phyloP scores from a whole-genome alignment of 2,329 filamentous ascomycete species.

The Fusarium buxicola region DNA sequence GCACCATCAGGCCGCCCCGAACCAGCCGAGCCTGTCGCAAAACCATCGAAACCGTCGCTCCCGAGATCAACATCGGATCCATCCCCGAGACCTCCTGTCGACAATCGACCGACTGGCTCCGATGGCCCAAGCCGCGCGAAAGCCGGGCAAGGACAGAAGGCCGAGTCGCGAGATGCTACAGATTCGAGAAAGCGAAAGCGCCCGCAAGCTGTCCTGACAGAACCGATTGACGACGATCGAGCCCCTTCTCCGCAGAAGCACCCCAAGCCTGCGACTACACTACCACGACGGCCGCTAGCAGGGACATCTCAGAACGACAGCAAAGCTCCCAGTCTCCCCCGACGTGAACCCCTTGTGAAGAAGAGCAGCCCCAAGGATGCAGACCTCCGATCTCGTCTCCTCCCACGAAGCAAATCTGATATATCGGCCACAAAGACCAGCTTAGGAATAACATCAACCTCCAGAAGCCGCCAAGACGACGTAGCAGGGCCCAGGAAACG shows the following conservation, averaged over 20 bases:
- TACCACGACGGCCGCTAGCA: slow-evolving; percentile 23
- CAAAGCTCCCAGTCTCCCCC: slow-evolving; percentile 4
- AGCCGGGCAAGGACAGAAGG: slow-evolving; percentile 12
- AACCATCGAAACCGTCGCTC: slow-evolving; percentile 27
- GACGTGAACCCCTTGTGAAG: slow-evolving; percentile 8
- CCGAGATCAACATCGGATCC: slow-evolving; percentile 33
- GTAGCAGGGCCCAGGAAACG: slow-evolving; percentile 26
- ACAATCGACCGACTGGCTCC: slow-evolving; percentile 12
- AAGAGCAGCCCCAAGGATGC: slow-evolving; percentile 19
- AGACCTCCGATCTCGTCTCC: slow-evolving; percentile 3
- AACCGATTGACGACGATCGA: slow-evolving; percentile 18
- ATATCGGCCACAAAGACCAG: slow-evolving; percentile 10
- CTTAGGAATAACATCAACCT: not conserved
- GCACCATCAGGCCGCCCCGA: slow-evolving; percentile 24
- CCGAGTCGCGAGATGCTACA: slow-evolving; percentile 27
- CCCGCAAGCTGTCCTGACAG: slow-evolving; percentile 17
- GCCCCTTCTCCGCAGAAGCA: slow-evolving; percentile 14
- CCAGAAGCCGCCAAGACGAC: slow-evolving; percentile 15
- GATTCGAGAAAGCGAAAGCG: slow-evolving; percentile 43
- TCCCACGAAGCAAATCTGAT: slow-evolving; percentile 23
- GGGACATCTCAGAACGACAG: slow-evolving; percentile 9
- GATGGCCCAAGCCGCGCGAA: slow-evolving; percentile 9
- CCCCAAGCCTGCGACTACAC: slow-evolving; percentile 16
- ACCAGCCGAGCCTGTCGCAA: slow-evolving; percentile 22
- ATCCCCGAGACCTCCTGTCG: slow-evolving; percentile 19